Evolutionary conservation across 805 yeast species (phyloP), one percentile per base, ranked within the genome.

Genomic region (Wickerhamomyces tratensis): DNA sequence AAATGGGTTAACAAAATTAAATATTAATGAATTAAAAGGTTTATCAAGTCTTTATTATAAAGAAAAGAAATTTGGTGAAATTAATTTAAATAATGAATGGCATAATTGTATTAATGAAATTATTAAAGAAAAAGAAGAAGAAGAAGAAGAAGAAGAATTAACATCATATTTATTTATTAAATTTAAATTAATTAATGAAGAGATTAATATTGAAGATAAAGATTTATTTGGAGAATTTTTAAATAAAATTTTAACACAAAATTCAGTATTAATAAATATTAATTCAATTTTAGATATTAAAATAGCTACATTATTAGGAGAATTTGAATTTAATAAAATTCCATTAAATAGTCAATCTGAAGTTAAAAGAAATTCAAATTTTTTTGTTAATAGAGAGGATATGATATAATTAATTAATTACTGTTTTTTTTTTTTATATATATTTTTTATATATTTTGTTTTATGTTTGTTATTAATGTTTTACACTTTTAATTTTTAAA

Each of bases 21-120:
- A 51, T 2, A 69, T 72, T 2, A 48, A 57, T 5, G 53, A 59
- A 13, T 58, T 74, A 1, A 63, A 64, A 43, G 80, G 80, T 7
- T 41, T 51, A 5, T 63, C 73, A 11, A 58, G 59, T 36, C 52
- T 77, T 34, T 63, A 51, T 40, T 70, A 71, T 46, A 49, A 65
- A 6, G 65, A 54, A 4, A 47, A 44, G 13, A 63, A 62, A 42
- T 76, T 77, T 53, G 70, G 73, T 6, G 60, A 65, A n/a, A 53
- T 76, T 12, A 62, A 64, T 5, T 51, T 72, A 49, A 31, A 31
- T 31, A 52, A 53, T 9, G 65, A 65, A 7, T 77, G 82, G 82
- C 62, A 62, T 25, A 47, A 50, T n/a, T 64, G 74, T 6, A 56
- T 58, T 1, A 71, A 77, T 5, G 56, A 51, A 35, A 62, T 56